Evolutionary conservation across 2,329 filamentous ascomycete genomes (phyloP).

Genomic region (Exophiala bonariae): DNA sequence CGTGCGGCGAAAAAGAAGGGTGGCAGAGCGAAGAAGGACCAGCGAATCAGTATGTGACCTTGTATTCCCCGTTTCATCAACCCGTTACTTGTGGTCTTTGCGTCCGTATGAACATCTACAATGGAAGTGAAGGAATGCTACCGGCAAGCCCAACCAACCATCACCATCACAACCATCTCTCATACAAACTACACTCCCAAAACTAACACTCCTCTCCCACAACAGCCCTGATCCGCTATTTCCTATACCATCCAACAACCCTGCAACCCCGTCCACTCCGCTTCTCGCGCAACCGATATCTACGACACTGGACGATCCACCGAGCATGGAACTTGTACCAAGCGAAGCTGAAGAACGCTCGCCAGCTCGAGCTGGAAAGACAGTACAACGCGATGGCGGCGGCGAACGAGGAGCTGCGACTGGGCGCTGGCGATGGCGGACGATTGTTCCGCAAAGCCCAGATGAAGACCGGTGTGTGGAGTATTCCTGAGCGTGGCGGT

Average conservation of each 20-base stretch:
- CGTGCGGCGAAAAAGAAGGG: conserved; percentile 38
- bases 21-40: conserved; percentile 34
- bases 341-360: conserved; percentile 63
- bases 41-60: conserved; percentile 43
- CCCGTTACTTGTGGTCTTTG: conserved; percentile 4
- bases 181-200: neutral
- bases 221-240: conserved; percentile 66
- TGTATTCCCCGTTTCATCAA: neutral
- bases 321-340: conserved; percentile 87
- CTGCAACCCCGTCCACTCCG: conserved; percentile 69
- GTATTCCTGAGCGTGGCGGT: conserved; percentile 45
- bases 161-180: too few relatives aligned
- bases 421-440: conserved; percentile 49
- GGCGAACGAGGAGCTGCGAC: conserved; percentile 80
- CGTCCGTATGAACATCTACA: too few relatives aligned
- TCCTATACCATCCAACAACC: conserved; percentile 66
- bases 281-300: conserved; percentile 80
- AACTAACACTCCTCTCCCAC: neutral
- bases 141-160: too few relatives aligned
- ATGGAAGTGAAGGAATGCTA: too few relatives aligned
- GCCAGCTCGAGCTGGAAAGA: conserved; percentile 71
- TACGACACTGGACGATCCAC: conserved; percentile 99
- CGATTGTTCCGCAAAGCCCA: conserved; percentile 82
- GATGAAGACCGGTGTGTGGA: conserved; percentile 85
- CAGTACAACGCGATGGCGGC: conserved; percentile 79